A percentile compares a stretch with the other conserved stretches of the same genome.
Conservation (phyloP, 352 stramenopile genomes). For the Globisporangium emineosum region DNA sequence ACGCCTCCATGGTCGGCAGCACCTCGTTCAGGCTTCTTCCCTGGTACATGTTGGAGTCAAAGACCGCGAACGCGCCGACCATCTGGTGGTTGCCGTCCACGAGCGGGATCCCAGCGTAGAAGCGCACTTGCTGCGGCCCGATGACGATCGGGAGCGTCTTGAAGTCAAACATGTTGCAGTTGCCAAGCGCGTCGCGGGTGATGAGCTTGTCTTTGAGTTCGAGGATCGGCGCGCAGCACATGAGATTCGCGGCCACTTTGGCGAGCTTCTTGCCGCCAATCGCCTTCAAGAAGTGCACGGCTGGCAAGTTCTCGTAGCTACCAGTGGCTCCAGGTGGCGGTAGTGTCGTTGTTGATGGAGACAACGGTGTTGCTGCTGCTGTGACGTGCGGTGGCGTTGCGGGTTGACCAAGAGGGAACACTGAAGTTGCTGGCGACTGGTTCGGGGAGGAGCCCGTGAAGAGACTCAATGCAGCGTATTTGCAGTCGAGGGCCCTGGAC, state of each 20-base stretch:
- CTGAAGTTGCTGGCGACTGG: not conserved
- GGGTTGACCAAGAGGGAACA: not conserved
- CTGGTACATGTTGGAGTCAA: constrained; percentile 41
- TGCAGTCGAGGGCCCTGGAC: constrained; percentile 32
- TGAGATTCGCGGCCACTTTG: constrained; percentile 51
- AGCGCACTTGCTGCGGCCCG: constrained; percentile 61
- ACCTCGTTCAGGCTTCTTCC: constrained; percentile 38
- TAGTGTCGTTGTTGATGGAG: not conserved
- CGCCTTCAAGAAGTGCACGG: constrained; percentile 49
- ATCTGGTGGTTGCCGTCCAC: constrained; percentile 37
- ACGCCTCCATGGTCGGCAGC: constrained; percentile 36
- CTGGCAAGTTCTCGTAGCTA: constrained; percentile 17
- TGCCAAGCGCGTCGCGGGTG: constrained; percentile 42
- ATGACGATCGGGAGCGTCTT: constrained; percentile 60
- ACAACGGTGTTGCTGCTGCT: constrained; percentile 14
- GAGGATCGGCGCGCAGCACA: constrained; percentile 69
- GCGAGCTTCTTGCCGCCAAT: constrained; percentile 43
- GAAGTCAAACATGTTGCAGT: constrained; percentile 43
- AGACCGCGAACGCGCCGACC: constrained; percentile 63
- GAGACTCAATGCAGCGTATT: constrained; percentile 60
- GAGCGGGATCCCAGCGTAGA: constrained; percentile 70
- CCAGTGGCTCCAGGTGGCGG: constrained; percentile 2
- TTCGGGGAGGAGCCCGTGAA: constrained; percentile 21
- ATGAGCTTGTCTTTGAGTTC: constrained; percentile 35
- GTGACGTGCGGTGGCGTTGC: not conserved